Conservation (phyloP, 768 basidiomycete genomes). For the Leucosporidium yakuticum region DNA sequence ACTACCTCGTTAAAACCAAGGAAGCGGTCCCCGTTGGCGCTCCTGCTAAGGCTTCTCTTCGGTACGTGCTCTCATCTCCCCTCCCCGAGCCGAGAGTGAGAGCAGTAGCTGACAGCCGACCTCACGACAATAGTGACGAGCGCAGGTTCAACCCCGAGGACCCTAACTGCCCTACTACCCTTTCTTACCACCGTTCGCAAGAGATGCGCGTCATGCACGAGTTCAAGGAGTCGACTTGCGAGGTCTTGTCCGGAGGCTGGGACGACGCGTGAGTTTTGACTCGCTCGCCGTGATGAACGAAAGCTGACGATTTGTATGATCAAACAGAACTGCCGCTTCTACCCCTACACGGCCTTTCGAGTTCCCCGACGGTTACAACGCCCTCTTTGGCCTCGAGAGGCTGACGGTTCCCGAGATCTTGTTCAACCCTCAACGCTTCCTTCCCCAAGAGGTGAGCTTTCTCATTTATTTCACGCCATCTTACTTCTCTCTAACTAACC, state of each 20-base stretch:
- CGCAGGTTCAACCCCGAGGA: slow-evolving; percentile 14
- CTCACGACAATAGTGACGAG: slow-evolving; percentile 9
- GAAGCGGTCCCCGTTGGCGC: slow-evolving; percentile 65
- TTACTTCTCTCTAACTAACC: not conserved
- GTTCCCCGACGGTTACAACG: slow-evolving; percentile 88
- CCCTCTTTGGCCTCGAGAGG: slow-evolving; percentile 68
- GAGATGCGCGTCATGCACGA: slow-evolving; percentile 80
- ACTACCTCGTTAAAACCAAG: slow-evolving; percentile 75
- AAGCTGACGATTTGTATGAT: not conserved
- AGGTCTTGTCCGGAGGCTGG: slow-evolving; percentile 79
- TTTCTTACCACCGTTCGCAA: slow-evolving; percentile 53
- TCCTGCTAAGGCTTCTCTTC: slow-evolving; percentile 61
- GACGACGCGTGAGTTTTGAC: slow-evolving; percentile 60
- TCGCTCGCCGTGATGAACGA: not conserved
- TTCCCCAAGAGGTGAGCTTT: slow-evolving; percentile 29
- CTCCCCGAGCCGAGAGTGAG: too few relatives aligned
- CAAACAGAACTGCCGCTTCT: slow-evolving; percentile 52
- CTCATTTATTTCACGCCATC: not conserved
- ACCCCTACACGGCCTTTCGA: slow-evolving; percentile 63
- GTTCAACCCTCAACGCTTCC: slow-evolving; percentile 61
- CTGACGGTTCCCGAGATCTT: slow-evolving; percentile 80
- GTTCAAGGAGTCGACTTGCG: slow-evolving; percentile 83
- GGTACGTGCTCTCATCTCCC: slow-evolving; percentile 63
- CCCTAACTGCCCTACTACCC: slow-evolving; percentile 56
- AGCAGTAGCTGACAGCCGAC: not conserved